Conservation (phyloP, 2,329 filamentous ascomycete genomes). For the Ascochyta rabiei region DNA sequence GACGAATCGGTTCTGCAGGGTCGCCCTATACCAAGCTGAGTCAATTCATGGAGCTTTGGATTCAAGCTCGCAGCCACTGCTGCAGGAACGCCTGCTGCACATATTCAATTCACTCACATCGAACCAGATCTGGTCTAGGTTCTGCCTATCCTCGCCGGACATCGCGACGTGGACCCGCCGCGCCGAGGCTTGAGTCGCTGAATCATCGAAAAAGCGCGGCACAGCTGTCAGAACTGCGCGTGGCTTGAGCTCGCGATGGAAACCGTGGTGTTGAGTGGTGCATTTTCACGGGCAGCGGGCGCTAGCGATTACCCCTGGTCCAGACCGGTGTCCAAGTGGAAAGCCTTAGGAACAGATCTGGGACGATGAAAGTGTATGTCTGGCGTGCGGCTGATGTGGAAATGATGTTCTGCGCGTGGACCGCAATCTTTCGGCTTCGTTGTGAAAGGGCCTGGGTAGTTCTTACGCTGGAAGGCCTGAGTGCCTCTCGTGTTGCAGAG, state of each 20-base stretch:
- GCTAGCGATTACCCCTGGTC: constrained; percentile 10
- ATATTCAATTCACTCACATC: constrained; percentile 1
- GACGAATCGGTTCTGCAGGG: constrained; percentile 1
- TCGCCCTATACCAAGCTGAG: constrained; percentile 3
- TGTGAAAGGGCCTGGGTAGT: not conserved
- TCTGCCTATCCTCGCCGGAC: not conserved
- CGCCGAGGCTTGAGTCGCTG: constrained; percentile 9
- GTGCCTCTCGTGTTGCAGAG: too few species aligned
- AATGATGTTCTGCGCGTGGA: not conserved
- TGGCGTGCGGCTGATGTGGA: constrained; percentile 12
- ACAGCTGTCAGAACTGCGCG: constrained; percentile 24
- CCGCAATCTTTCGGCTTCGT: not conserved
- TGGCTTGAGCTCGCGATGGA: constrained; percentile 18
- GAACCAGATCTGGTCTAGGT: constrained; percentile 10
- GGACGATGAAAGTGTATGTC: not conserved
- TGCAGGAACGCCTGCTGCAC: constrained; percentile 22
- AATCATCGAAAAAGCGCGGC: constrained; percentile 3
- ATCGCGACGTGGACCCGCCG: not conserved
- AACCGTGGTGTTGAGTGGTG: constrained; percentile 20
- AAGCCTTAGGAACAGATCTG: constrained; percentile 14
- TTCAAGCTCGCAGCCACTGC: constrained; percentile 12
- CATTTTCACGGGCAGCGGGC: not conserved
- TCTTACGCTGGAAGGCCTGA: too few species aligned
- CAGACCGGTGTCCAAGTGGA: constrained; percentile 12
- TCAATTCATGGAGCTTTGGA: not conserved